Evolutionary conservation across 768 basidiomycete species (phyloP).

Genomic region (Pulveroboletus sp.): DNA sequence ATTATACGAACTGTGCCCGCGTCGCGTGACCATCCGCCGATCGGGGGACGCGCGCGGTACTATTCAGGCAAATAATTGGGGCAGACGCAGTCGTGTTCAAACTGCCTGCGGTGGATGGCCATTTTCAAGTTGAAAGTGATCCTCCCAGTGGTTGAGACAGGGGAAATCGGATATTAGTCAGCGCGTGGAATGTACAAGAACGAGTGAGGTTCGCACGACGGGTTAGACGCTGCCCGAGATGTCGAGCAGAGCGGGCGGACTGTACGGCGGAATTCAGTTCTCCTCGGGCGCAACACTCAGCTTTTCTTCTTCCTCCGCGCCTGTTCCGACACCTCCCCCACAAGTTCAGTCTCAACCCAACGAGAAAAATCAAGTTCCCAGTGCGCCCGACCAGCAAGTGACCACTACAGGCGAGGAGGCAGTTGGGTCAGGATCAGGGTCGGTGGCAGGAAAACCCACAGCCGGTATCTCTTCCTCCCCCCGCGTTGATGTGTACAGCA

Average conservation of each 20-base stretch:
- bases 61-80: too few relatives aligned
- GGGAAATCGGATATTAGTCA: too few relatives aligned
- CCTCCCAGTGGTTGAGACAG: too few relatives aligned
- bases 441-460: slow-evolving; percentile 45
- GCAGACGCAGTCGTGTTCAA: too few relatives aligned
- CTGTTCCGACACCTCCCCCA: slow-evolving; percentile 24
- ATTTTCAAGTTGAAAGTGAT: too few relatives aligned
- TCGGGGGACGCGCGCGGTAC: too few relatives aligned
- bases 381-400: slow-evolving; percentile 24
- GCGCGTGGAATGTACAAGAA: too few relatives aligned
- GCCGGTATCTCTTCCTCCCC: slow-evolving; percentile 51
- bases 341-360: slow-evolving; percentile 19
- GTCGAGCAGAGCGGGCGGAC: slow-evolving; percentile 77
- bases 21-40: too few relatives aligned
- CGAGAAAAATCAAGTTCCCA: slow-evolving; percentile 17
- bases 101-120: too few relatives aligned
- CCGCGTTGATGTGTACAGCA: slow-evolving; percentile 34
- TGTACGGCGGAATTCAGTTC: slow-evolving; percentile 86
- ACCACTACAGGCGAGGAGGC: slow-evolving; percentile 28
- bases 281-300: slow-evolving; percentile 59
- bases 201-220: slow-evolving; percentile 15
- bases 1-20: too few relatives aligned
- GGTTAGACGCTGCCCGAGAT: slow-evolving; percentile 39
- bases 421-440: slow-evolving; percentile 26
- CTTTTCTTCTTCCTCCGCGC: slow-evolving; percentile 37